Conservation (phyloP, 179 eudicot species). For the Beta lomatogona region DNA sequence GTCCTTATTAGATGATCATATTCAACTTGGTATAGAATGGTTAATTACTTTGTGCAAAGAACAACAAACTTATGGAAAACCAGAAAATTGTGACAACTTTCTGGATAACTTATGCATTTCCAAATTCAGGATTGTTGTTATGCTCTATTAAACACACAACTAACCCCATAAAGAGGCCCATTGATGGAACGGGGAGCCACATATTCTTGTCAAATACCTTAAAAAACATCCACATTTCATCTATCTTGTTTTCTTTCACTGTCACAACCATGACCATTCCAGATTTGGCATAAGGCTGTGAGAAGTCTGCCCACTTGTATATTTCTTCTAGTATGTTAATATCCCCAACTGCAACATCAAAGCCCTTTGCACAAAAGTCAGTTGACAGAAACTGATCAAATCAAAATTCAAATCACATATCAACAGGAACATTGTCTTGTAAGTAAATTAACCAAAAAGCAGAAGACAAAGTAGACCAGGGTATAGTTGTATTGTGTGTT, state of each 20-base stretch:
- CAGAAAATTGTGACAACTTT: constrained; percentile 31
- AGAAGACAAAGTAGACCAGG: no score
- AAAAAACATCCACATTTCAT: constrained; percentile 38
- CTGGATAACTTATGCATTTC: constrained; percentile 14
- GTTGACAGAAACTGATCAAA: not conserved
- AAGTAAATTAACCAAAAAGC: not conserved
- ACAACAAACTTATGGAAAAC: constrained; percentile 41
- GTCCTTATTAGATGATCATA: not conserved
- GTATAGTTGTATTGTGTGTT: no score
- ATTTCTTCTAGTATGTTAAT: constrained; percentile 40
- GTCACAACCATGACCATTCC: constrained; percentile 41
- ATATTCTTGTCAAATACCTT: constrained; percentile 33
- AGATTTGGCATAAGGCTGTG: constrained; percentile 46
- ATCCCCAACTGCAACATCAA: constrained; percentile 46
- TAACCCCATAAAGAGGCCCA: constrained; percentile 30
- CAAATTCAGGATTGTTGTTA: constrained; percentile 31
- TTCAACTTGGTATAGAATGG: not conserved
- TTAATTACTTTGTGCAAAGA: constrained; percentile 40
- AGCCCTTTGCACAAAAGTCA: constrained; percentile 18
- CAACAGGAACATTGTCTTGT: not conserved
- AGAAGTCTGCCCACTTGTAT: constrained; percentile 41
- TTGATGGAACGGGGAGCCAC: constrained; percentile 39
- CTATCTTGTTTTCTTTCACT: constrained; percentile 19
- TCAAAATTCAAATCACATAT: not conserved
- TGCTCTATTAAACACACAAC: constrained; percentile 42